Conservation (phyloP, 768 basidiomycete genomes). For the Hypsizygus marmoreus region DNA sequence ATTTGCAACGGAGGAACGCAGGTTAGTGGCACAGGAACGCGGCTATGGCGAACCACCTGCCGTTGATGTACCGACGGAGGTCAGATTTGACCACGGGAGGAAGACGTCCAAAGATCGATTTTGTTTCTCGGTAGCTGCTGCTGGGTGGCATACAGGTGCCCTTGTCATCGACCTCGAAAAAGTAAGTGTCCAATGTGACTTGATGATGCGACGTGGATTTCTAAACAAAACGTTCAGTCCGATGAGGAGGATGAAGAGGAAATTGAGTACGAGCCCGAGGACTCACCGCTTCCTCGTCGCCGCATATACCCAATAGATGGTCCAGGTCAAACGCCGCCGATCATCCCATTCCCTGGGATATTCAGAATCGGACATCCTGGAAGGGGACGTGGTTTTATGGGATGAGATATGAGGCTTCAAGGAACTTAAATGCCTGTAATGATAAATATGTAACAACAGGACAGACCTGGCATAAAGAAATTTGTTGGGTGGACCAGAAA, state of each 20-base stretch:
- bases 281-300: conserved; percentile 7
- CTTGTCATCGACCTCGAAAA: conserved; percentile 85
- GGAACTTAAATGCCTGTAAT: not conserved
- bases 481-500: no score
- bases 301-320: conserved; percentile 16
- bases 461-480: no score
- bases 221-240: conserved; percentile 22
- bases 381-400: conserved; percentile 41
- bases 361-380: conserved; percentile 66
- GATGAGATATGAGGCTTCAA: conserved; percentile 19
- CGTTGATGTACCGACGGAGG: conserved; percentile 65
- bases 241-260: conserved; percentile 37
- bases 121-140: conserved; percentile 79
- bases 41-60: conserved; percentile 36
- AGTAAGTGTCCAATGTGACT: no score
- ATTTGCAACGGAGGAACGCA: conserved; percentile 41
- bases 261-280: conserved; percentile 32
- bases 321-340: conserved; percentile 35
- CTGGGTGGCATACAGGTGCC: conserved; percentile 92
- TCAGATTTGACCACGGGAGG: conserved; percentile 67
- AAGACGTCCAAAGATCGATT: conserved; percentile 59
- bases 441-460: not conserved
- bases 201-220: no score
- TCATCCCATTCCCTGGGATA: conserved; percentile 23
- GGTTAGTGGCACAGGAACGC: conserved; percentile 27